Base-by-base conservation (phyloP, 176 grass and related monocot genomes). In the Musa schizocarpa region DNA sequence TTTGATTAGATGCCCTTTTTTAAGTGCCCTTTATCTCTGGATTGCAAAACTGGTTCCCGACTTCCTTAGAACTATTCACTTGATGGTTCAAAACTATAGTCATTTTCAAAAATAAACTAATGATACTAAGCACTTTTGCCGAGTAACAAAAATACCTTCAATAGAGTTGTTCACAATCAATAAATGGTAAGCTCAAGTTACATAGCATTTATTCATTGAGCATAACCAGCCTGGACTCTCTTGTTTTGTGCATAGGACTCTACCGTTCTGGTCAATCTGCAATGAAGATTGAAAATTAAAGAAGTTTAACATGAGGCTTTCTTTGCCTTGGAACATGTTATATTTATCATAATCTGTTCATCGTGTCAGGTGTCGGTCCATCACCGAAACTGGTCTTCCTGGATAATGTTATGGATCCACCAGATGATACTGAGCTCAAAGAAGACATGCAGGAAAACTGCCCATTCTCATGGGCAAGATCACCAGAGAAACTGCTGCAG, bases 401-500 rank as follows among this genome's bases (percentile, higher is more conserved):
- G 34, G 86, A 88, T 73, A 57, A 79, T 53, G 79, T 87, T 34
- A 66, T 87, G 21, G 81, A 84, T 72, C 74, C 85, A 17, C 79
- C 89, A 74, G 71, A 87, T 76, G 81, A 76, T 74, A 75, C 75
- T 74, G 86, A 86, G 29, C 58, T 76, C 53, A 77, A 76, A 77
- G 86, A 84, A 68, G 88, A 79, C 9, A 48, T 9, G 17, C 96
- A 64, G 13, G 96, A 99, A 54, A 92, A 92, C 24, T 95, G 91
- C 20, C 96, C 91, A 19, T 95, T 99, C 68, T 87, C 88, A 81
- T 95, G 96, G 96, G 96, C 96, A 1, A 89, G 86, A 69, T 99
- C 96, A 8, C 96, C 88, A 53, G 96, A 99, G 81, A 99, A 99
- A 69, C 79, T 99, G 80, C 79, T 99, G 64, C 85, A 95, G 88